phyloP scores from a whole-genome alignment of 352 stramenopile species.

The Phytopythium sindhum region DNA sequence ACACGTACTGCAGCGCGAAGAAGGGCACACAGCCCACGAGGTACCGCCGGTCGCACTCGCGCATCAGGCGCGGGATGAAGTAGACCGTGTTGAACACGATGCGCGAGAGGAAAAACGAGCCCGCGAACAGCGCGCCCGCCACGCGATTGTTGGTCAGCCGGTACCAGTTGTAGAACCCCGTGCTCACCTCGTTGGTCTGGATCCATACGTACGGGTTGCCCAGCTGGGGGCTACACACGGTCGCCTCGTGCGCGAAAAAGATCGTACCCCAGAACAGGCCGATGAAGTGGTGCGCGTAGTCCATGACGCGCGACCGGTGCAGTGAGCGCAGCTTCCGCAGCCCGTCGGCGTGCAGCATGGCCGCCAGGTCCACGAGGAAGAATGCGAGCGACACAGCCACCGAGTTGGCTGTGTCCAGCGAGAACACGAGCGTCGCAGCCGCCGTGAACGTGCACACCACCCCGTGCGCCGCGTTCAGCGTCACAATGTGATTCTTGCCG shows the following conservation, averaged over 20 bases:
- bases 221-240: constrained; percentile 41
- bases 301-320: constrained; percentile 52
- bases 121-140: constrained; percentile 51
- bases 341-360: constrained; percentile 55
- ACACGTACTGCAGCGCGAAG: constrained; percentile 72
- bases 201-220: constrained; percentile 82
- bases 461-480: constrained; percentile 65
- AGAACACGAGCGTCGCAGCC: constrained; percentile 34
- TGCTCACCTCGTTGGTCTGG: constrained; percentile 81
- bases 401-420: constrained; percentile 49
- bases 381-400: constrained; percentile 59
- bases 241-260: constrained; percentile 59
- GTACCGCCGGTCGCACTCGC: constrained; percentile 50
- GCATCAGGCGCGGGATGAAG: constrained; percentile 44
- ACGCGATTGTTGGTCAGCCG: constrained; percentile 55
- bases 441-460: constrained; percentile 55
- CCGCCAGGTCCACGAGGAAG: constrained; percentile 68
- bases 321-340: constrained; percentile 31
- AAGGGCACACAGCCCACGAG: constrained; percentile 53
- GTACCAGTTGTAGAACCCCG: constrained; percentile 81
- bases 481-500: constrained; percentile 62
- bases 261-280: constrained; percentile 58
- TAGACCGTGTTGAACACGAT: constrained; percentile 70
- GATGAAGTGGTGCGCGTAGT: constrained; percentile 71
- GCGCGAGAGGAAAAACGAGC: constrained; percentile 65